Conservation (phyloP, 2,329 filamentous ascomycete species). For the Talaromyces sp. region DNA sequence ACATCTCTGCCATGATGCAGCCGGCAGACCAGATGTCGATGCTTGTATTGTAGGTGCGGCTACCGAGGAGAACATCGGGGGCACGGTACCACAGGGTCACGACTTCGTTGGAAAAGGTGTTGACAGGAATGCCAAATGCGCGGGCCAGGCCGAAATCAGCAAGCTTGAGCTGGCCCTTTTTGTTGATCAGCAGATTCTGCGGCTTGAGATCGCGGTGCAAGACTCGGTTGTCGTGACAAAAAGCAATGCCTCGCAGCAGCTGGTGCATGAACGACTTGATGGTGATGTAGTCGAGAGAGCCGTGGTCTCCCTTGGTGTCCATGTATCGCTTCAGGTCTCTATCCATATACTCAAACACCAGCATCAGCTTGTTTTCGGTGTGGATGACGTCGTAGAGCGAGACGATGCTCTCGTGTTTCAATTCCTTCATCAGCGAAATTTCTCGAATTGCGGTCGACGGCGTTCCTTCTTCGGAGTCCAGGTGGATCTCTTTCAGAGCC, state of each 20-base stretch:
- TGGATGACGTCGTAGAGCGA: conserved; percentile 97
- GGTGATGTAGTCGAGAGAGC: conserved; percentile 77
- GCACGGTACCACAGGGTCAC: conserved; percentile 97
- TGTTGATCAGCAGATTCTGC: conserved; percentile 93
- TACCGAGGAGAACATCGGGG: conserved; percentile 88
- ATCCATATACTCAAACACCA: conserved; percentile 99
- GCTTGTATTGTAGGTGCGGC: conserved; percentile 96
- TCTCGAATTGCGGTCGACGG: conserved; percentile 96
- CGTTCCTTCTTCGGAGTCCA: conserved; percentile 96
- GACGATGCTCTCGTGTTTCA: conserved; percentile 98
- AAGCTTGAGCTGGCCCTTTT: conserved; percentile 81
- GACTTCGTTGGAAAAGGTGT: conserved; percentile 97
- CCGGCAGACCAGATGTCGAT: conserved; percentile 99
- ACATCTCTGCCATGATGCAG: conserved; percentile 99
- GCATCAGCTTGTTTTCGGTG: conserved; percentile 99
- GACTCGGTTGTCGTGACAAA: conserved; percentile 95
- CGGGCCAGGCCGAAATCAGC: conserved; percentile 91
- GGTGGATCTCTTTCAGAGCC: conserved; percentile 95
- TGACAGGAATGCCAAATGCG: conserved; percentile 94
- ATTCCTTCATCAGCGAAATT: conserved; percentile 98
- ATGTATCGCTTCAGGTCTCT: conserved; percentile 98
- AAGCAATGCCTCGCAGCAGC: conserved; percentile 88
- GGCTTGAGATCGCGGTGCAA: conserved; percentile 94
- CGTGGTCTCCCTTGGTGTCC: conserved; percentile 85
- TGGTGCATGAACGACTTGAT: conserved; percentile 99